A percentile compares a stretch with the other conserved stretches of the same genome.
These are phyloP conservation scores for Radiomyces spectabilis DNA, from an alignment of 192 early-diverging fungal species.

Conservation along the genomic window DNA sequence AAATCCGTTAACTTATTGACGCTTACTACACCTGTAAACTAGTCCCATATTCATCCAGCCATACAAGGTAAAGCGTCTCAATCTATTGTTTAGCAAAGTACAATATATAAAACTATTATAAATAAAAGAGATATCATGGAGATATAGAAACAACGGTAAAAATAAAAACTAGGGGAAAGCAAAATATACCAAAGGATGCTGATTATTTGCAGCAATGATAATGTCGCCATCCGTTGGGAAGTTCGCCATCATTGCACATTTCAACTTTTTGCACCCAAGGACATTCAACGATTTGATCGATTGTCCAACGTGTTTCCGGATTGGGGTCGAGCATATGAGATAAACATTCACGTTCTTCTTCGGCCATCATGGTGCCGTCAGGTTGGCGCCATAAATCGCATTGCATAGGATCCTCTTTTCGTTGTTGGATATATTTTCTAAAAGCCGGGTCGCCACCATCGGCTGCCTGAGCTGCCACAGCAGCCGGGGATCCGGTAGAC, in stretches of 20 bases:
- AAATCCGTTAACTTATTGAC: too few species aligned
- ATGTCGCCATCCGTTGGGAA: slow-evolving; percentile 22
- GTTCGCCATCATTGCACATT: slow-evolving; percentile 30
- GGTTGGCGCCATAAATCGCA: slow-evolving; percentile 10
- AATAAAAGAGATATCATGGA: too few species aligned
- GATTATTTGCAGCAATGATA: too few species aligned
- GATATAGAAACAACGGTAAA: too few species aligned
- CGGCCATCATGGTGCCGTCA: not conserved
- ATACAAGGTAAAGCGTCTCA: too few species aligned
- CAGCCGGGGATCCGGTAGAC: slow-evolving; percentile 11
- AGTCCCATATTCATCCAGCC: too few species aligned
- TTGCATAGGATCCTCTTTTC: slow-evolving; percentile 1
- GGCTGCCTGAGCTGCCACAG: slow-evolving; percentile 11
- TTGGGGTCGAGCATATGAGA: slow-evolving; percentile 31
- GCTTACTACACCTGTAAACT: too few species aligned
- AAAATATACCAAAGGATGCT: too few species aligned
- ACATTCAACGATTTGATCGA: slow-evolving; percentile 24
- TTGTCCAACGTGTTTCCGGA: slow-evolving; percentile 35
- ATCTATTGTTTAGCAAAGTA: too few species aligned
- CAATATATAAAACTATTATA: too few species aligned
- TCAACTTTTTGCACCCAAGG: slow-evolving; percentile 33
- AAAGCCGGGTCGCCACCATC: slow-evolving; percentile 16
- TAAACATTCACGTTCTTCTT: slow-evolving; percentile 20
- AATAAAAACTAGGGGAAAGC: too few species aligned
- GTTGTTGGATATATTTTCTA: slow-evolving; percentile 7